Conservation (phyloP, 371 early-diverging fungal species). For the Rhizopus stolonifer region DNA sequence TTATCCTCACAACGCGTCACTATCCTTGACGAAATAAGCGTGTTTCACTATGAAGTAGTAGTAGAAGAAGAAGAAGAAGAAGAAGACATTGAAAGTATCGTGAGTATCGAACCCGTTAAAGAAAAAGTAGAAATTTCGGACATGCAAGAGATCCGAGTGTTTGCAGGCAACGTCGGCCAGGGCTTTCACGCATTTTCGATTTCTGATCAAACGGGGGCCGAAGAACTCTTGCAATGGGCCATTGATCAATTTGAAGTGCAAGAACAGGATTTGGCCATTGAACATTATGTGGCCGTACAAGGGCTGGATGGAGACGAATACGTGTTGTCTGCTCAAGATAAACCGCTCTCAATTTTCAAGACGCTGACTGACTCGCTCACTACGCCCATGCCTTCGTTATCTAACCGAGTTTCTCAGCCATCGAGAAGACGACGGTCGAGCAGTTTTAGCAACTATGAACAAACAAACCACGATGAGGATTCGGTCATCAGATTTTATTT, state of each 20-base stretch:
- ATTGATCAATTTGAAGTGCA: conserved; percentile 44
- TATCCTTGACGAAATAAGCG: conserved; percentile 30
- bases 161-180: conserved; percentile 60
- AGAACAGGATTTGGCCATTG: conserved; percentile 31
- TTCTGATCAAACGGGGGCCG: conserved; percentile 43
- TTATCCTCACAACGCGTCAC: conserved; percentile 25
- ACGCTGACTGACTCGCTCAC: conserved; percentile 60
- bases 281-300: conserved; percentile 57
- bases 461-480: conserved; percentile 43
- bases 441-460: conserved; percentile 46
- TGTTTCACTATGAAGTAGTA: conserved; percentile 43
- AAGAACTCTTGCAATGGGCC: conserved; percentile 49
- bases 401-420: conserved; percentile 33
- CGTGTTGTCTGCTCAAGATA: conserved; percentile 53
- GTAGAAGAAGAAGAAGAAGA: conserved; percentile 36
- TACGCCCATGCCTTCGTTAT: conserved; percentile 54
- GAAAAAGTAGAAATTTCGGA: conserved; percentile 4
- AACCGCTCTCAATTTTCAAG: conserved; percentile 58
- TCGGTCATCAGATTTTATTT: conserved; percentile 46
- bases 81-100: conserved; percentile 15
- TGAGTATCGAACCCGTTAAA: conserved; percentile 6
- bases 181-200: conserved; percentile 58
- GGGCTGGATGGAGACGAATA: conserved; percentile 66
- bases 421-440: conserved; percentile 38
- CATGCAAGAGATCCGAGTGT: conserved; percentile 35